Base-by-base conservation (phyloP, 495 filamentous ascomycete genomes). In the Trichoderma parareesei region DNA sequence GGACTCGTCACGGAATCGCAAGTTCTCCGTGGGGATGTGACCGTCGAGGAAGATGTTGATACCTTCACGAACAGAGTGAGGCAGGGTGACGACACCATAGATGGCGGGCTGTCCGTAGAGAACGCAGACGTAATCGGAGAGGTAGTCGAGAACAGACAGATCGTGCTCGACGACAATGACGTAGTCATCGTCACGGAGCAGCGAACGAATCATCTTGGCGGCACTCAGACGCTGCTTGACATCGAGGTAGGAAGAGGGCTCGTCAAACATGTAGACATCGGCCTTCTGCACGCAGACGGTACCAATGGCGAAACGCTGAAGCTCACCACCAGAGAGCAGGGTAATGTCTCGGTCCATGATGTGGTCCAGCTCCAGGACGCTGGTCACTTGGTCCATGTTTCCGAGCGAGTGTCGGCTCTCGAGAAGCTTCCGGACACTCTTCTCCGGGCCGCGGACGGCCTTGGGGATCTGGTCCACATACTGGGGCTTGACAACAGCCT, bases 31-130 rank as follows among this genome's bases (percentile, higher is more conserved):
- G 37, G 94, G 94, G 57, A 97, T 96, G 74, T 97, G 89, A 68
- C 94, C 94, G 71, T 98, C 94, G 38, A 98, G 81, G 86, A 98
- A 98, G 76, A 98, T 97, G 78, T 98, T 98, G 85, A 98, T 98
- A 71, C 94, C 94, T 85, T 98, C 95, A 69, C 94, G 91, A 60
- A 98, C 95, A 2, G 94, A 98, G 65, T 93, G 82, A 57, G 94
- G 94, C 53, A 98, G 82, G 35, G 94, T 97, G n/a, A 98, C 95
- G 11, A 98, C 94, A 87, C 94, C 94, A 68, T 98, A 98, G 61
- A 94, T 88, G 42, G 93, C 94, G 38, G 94, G 95, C 73, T 88
- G 87, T 65, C 94, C 95, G 72, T 98, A 98, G 27, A 98, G 87
- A 63, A 96, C 90, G 73, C 95, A 98, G 73, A 98, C 91, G 75